Percentiles rank a stretch among this genome's conserved stretches.
Conservation (phyloP, 208 protist species). For the Leishmania martiniquensis region DNA sequence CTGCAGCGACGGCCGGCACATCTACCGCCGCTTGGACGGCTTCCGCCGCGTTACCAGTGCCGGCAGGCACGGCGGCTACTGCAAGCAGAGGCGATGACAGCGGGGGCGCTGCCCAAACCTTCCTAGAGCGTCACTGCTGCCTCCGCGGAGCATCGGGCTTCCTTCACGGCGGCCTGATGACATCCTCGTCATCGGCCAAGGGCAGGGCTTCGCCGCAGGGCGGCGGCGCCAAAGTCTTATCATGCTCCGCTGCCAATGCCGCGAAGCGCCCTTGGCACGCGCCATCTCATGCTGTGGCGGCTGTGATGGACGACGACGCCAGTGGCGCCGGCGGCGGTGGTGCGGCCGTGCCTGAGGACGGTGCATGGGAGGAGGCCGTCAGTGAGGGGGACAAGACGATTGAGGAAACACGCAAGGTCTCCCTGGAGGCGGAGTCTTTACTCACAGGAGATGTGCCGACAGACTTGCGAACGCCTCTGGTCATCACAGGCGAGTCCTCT, state of each 20-base stretch:
- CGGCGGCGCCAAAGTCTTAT: background rate
- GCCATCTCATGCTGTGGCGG: background rate
- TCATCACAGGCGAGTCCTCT: background rate
- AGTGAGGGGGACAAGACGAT: background rate
- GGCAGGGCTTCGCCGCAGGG: background rate
- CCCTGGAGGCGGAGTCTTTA: background rate
- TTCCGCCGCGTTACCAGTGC: background rate
- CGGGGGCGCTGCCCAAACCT: background rate
- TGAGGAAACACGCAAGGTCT: background rate
- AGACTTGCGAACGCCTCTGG: background rate
- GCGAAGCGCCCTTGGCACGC: background rate
- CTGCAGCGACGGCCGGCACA: background rate
- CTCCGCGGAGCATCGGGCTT: background rate
- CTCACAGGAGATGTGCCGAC: background rate
- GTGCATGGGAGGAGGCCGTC: background rate
- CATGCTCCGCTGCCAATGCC: background rate
- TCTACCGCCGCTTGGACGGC: conserved; percentile 3
- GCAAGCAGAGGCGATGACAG: background rate
- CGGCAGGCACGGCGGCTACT: background rate
- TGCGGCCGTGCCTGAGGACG: background rate
- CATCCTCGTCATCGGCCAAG: background rate
- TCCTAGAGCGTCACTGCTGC: background rate
- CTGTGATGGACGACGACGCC: background rate
- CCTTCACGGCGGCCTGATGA: background rate
- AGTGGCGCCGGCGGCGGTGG: background rate